Evolutionary conservation across 2,329 filamentous ascomycete genomes (phyloP).

Genomic region (Cladosporium oxysporum): DNA sequence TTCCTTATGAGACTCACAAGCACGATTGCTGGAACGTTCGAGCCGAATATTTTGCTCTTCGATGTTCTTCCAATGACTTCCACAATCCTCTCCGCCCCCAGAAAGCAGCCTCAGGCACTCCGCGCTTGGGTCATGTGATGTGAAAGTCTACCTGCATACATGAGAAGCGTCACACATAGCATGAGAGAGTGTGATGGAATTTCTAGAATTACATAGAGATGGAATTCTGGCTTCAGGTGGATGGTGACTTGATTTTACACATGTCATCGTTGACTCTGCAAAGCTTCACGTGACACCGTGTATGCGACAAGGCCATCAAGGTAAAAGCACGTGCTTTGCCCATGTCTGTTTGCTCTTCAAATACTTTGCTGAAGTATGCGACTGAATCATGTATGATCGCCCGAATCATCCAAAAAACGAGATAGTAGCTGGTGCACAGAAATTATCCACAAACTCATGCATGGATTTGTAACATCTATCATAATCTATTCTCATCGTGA

Average conservation of each 20-base stretch:
- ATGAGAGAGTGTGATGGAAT: background rate
- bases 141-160: background rate
- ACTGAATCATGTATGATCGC: background rate
- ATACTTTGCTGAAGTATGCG: background rate
- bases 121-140: background rate
- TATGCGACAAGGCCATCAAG: background rate
- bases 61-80: background rate
- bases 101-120: background rate
- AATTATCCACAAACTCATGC: background rate
- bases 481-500: background rate
- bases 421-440: background rate
- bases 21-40: background rate
- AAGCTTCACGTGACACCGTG: background rate
- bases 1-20: conserved; percentile 8
- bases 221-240: too few species aligned
- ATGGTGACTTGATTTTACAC: too few species aligned
- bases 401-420: background rate
- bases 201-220: background rate
- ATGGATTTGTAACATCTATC: background rate
- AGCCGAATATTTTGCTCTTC: background rate
- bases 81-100: background rate
- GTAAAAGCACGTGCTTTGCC: background rate
- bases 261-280: background rate
- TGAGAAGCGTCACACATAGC: background rate
- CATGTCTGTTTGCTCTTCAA: background rate